phyloP scores from a whole-genome alignment of 208 protist species.

The Strigomonas culicis region DNA sequence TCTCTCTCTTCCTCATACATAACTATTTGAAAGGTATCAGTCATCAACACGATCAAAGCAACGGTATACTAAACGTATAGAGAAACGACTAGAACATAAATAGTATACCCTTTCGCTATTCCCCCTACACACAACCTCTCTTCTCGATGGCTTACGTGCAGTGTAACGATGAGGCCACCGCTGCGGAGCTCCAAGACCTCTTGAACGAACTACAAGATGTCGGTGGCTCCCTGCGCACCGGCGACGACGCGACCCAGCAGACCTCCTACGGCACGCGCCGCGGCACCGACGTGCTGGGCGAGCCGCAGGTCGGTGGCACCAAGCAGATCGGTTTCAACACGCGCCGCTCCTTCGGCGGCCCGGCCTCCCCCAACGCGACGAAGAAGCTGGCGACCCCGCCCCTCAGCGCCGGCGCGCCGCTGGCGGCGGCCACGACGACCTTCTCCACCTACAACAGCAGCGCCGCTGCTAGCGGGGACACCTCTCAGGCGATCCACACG shows the following conservation, averaged over 20 bases:
- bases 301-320: slow-evolving; percentile 15
- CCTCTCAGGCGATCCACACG: too few relatives aligned
- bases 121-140: too few relatives aligned
- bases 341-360: not conserved
- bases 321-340: not conserved
- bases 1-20: not conserved
- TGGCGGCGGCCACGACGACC: slow-evolving; percentile 5
- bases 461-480: not conserved
- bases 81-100: not conserved
- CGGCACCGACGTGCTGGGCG: slow-evolving; percentile 12
- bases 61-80: not conserved
- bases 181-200: slow-evolving; percentile 47
- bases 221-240: slow-evolving; percentile 17
- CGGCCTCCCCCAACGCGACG: not conserved
- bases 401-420: not conserved
- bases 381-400: not conserved
- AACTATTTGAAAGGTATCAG: not conserved
- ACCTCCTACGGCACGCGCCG: slow-evolving; percentile 11
- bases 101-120: too few relatives aligned
- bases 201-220: slow-evolving; percentile 58
- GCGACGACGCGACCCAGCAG: not conserved
- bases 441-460: slow-evolving; percentile 50
- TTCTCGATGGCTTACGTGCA: too few relatives aligned
- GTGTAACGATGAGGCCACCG: slow-evolving; percentile 22
- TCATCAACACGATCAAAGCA: not conserved